Evolutionary conservation across 2,329 filamentous ascomycete species (phyloP), one percentile per base, ranked within the genome.

Genomic region (Phialemonium atrogriseum): DNA sequence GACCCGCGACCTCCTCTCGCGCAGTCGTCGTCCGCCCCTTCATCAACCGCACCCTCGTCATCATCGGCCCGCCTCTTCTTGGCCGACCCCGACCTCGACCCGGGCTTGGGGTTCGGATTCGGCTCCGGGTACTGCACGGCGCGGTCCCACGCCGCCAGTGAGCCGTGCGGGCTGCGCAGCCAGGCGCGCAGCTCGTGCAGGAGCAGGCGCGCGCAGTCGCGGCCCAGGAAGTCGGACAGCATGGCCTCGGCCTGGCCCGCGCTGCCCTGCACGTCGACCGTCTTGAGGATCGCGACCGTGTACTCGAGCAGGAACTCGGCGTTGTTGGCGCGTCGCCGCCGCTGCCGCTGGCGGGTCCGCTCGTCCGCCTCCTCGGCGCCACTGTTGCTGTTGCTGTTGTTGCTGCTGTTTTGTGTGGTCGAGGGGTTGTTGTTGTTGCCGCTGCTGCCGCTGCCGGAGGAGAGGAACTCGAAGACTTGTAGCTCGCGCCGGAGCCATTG

Each of bases 301-400:
- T 93, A 94, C 48, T 93, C 84, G 8, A 95, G 68, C 9, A 95
- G 56, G 40, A 88, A 94, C 48, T 94, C 87, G 7, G 81, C 74
- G 47, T 88, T 89, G 42, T 73, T 79, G 5, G 70, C 70, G 24
- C 73, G 59, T 22, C 70, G 60, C 22, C 35, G 33, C 5, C 32
- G 35, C n/a, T 27, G 24, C 2, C 21, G 31, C n/a, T 21, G 10
- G 11, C 27, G n/a, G n/a, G n/a, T n/a, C n/a, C n/a, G n/a, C n/a
- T n/a, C n/a, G n/a, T n/a, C n/a, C n/a, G n/a, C n/a, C n/a, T n/a
- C n/a, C n/a, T n/a, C 17, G 16, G 28, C 18, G 9, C 14, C 18
- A 10, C 7, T 24, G 24, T 11, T 19, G 23, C 6, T 10, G 12
- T 10, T 24, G 19, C 12, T 14, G 14, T 15, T 15, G 8, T n/a